Base-by-base conservation (phyloP, 2,329 filamentous ascomycete species). In the Sporothrix curviconia region DNA sequence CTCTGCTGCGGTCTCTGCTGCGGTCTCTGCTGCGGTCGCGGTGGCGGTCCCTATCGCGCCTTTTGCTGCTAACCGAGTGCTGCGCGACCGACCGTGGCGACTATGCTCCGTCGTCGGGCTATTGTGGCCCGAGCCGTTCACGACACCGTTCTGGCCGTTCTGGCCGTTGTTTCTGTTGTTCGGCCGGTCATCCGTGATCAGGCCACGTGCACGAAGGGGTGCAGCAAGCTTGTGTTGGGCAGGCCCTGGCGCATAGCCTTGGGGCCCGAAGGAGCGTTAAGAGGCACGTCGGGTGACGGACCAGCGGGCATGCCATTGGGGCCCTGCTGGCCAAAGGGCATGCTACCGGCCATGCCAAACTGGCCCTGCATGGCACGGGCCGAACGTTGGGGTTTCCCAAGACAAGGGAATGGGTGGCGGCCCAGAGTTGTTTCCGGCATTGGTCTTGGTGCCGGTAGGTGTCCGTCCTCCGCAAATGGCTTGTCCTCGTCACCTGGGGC, bases 191-290 rank as follows among this genome's bases (percentile, higher is more conserved):
- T 64, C 60, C 7, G 55, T 39, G 15, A 63, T 43, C 17, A 70
- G 69, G 55, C 72, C 73, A 60, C 74, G 70, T 24, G 80, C 80
- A 62, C 83, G 76, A 69, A 85, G 69, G n/a, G n/a, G 65, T 87
- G 82, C 62, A 85, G 81, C 55, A 89, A 81, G 64, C 88, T 89
- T 58, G 86, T 92, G 70, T 95, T 95, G 53, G 89, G 88, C 11
- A 91, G 77, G 30, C 91, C 90, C 71, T 94, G 87, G 62, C 92
- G 83, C 90, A 97, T 95, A 17, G 94, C 94, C 72, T 94, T 92
- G 49, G 94, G 94, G 9, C 92, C 94, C 56, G 88, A 95, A 28
- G 94, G 94, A 28, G 94, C 94, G 73, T 79, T 90, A 73, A 84
- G 71, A 44, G 83, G 83, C 53, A 78, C 74, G 62, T 74, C 73